A percentile compares a stretch with the other conserved stretches of the same genome.
Evolutionary conservation across 208 protist genomes (phyloP).

Genomic region (Lotmaria passim): DNA sequence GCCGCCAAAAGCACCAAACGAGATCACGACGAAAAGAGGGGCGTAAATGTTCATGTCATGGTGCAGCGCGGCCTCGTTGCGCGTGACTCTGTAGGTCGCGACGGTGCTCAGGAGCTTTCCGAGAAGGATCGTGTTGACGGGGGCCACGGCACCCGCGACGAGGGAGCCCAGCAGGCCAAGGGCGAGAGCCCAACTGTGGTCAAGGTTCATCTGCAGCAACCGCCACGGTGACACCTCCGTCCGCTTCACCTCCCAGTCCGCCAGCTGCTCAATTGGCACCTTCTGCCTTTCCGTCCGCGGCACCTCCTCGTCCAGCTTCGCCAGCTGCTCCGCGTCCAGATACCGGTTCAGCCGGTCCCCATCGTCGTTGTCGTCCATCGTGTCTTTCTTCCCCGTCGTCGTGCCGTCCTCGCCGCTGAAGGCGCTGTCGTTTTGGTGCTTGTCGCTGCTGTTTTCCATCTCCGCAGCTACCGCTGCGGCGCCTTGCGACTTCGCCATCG

Average conservation of each 20-base stretch:
- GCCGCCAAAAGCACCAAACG: slow-evolving; percentile 36
- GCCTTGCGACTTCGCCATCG: slow-evolving; percentile 73
- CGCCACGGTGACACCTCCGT: slow-evolving; percentile 49
- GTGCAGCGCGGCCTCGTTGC: slow-evolving; percentile 39
- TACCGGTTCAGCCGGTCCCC: slow-evolving; percentile 34
- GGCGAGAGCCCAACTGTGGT: slow-evolving; percentile 39
- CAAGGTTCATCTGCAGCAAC: slow-evolving; percentile 46
- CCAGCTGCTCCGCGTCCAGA: slow-evolving; percentile 54
- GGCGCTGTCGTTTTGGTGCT: background rate
- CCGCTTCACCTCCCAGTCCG: slow-evolving; percentile 59
- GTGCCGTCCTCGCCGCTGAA: background rate
- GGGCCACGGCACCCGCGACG: slow-evolving; percentile 40
- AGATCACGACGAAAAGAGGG: slow-evolving; percentile 58
- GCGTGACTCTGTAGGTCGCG: slow-evolving; percentile 33
- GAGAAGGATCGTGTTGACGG: slow-evolving; percentile 55
- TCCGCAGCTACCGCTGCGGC: background rate
- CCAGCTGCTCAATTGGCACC: slow-evolving; percentile 61
- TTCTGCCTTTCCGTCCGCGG: slow-evolving; percentile 58
- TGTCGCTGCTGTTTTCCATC: background rate
- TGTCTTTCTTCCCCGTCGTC: background rate
- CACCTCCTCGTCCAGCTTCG: slow-evolving; percentile 47
- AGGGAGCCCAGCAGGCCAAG: slow-evolving; percentile 65
- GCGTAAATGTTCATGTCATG: slow-evolving; percentile 49
- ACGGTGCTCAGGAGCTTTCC: slow-evolving; percentile 51
- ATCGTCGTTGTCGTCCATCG: background rate